Evolutionary conservation across 2,329 filamentous ascomycete genomes (phyloP).

Genomic region (Fusarium nodosum): DNA sequence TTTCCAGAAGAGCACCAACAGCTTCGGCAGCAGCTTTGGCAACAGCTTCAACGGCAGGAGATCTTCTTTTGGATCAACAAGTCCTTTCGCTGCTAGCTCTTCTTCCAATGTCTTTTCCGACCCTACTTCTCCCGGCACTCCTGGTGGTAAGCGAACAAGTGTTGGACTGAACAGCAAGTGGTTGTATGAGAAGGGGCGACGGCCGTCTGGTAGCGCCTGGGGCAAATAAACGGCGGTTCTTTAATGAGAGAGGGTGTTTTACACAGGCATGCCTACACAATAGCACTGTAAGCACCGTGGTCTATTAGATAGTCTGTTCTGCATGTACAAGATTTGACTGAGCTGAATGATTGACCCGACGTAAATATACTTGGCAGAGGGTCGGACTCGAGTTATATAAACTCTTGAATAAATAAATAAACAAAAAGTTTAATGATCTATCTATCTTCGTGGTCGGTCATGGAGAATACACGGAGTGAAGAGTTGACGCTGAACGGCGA

Average conservation of each 20-base stretch:
- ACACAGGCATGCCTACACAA: slow-evolving; percentile 23
- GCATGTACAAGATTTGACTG: slow-evolving; percentile 5
- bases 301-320: slow-evolving; percentile 6
- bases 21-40: slow-evolving; percentile 50
- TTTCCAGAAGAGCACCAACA: slow-evolving; percentile 75
- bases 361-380: slow-evolving; percentile 15
- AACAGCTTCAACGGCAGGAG: slow-evolving; percentile 60
- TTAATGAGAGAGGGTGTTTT: slow-evolving; percentile 13
- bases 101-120: slow-evolving; percentile 65
- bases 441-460: background rate
- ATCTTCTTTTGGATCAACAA: slow-evolving; percentile 73
- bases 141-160: slow-evolving; percentile 75
- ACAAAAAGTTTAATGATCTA: slow-evolving; percentile 23
- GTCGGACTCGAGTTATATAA: slow-evolving; percentile 1
- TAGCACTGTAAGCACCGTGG: slow-evolving; percentile 14
- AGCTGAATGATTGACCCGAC: slow-evolving; percentile 8
- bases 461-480: background rate
- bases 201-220: slow-evolving; percentile 64
- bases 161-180: slow-evolving; percentile 92
- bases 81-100: slow-evolving; percentile 65
- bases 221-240: slow-evolving; percentile 47
- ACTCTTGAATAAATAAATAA: slow-evolving; percentile 17
- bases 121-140: slow-evolving; percentile 79
- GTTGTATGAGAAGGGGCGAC: slow-evolving; percentile 86
- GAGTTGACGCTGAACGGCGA: background rate